These are phyloP conservation scores for Coemansia sp. DNA, from an alignment of 192 early-diverging fungal species.

Conservation along the genomic window DNA sequence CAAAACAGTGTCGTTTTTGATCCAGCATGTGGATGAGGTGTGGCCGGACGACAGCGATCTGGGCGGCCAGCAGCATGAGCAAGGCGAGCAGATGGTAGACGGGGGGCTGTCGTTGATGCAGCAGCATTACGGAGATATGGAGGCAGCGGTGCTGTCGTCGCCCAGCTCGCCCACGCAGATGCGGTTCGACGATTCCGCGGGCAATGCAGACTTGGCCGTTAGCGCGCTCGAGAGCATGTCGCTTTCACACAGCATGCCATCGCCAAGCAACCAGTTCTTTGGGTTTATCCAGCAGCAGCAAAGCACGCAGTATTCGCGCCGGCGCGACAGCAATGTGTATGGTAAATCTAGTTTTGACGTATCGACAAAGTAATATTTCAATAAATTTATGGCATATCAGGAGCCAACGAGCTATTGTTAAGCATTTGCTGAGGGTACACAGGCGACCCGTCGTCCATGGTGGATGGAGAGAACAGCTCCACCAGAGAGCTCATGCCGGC, in stretches of 20 bases:
- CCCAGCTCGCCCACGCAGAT: too few relatives aligned
- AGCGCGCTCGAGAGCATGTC: slow-evolving; percentile 12
- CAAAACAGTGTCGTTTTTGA: slow-evolving; percentile 66
- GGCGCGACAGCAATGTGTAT: slow-evolving; percentile 1
- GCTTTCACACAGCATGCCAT: slow-evolving; percentile 52
- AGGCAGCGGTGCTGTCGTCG: too few relatives aligned
- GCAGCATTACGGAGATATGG: too few relatives aligned
- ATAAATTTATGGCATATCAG: not conserved
- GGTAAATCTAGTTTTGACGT: slow-evolving; percentile 41
- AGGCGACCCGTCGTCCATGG: slow-evolving; percentile 13
- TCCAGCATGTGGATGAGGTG: slow-evolving; percentile 56
- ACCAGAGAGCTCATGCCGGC: slow-evolving; percentile 27
- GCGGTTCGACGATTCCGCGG: not conserved
- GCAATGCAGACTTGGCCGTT: not conserved
- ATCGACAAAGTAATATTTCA: not conserved
- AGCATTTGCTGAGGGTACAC: slow-evolving; percentile 46
- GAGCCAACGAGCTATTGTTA: slow-evolving; percentile 32
- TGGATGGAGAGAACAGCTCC: slow-evolving; percentile 29
- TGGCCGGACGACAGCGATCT: slow-evolving; percentile 25
- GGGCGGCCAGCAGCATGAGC: too few relatives aligned
- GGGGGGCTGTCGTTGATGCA: too few relatives aligned
- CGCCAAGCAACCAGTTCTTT: slow-evolving; percentile 28
- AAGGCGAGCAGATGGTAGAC: too few relatives aligned
- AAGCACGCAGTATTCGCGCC: not conserved
- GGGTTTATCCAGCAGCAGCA: slow-evolving; percentile 9